A percentile compares a stretch with the other conserved stretches of the same genome.
Evolutionary conservation across 192 early-diverging fungal species (phyloP).

Genomic region (Coemansia sp.): DNA sequence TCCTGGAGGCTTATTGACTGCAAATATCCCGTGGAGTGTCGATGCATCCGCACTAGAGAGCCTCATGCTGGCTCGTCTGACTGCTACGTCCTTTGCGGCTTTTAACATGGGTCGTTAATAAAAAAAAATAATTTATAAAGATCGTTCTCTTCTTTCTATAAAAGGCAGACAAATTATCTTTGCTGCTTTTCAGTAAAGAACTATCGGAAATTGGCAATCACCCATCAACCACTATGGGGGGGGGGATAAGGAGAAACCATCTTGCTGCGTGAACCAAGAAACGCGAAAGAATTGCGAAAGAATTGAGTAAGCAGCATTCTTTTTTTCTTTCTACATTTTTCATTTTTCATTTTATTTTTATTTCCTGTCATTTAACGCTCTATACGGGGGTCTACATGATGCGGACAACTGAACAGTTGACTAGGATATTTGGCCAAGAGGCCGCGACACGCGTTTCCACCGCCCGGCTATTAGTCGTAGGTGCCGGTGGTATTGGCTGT

Average conservation of each 20-base stretch:
- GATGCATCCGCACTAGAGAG: slow-evolving; percentile 2
- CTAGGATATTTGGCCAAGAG: slow-evolving; percentile 31
- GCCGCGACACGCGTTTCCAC: slow-evolving; percentile 13
- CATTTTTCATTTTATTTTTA: not conserved
- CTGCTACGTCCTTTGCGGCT: slow-evolving; percentile 21
- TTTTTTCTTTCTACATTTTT: not conserved
- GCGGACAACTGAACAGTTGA: slow-evolving; percentile 27
- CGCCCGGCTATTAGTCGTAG: slow-evolving; percentile 67
- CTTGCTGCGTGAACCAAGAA: too few relatives aligned
- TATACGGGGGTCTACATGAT: slow-evolving; percentile 3
- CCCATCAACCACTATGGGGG: not conserved
- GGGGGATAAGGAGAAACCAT: not conserved
- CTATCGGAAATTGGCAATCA: not conserved
- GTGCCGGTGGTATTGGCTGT: slow-evolving; percentile 97
- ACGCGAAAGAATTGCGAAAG: too few relatives aligned
- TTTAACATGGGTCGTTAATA: slow-evolving; percentile 12
- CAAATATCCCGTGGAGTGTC: slow-evolving; percentile 33
- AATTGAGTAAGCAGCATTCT: not conserved
- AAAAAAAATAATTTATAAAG: not conserved
- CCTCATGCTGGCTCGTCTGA: not conserved
- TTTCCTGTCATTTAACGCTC: not conserved
- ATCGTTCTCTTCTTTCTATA: not conserved
- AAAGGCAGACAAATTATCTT: too few relatives aligned
- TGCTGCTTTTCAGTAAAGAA: not conserved
- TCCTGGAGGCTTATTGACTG: slow-evolving; percentile 53